Evolutionary conservation across 2,329 filamentous ascomycete species (phyloP).

Genomic region (Colletotrichum eleusines): DNA sequence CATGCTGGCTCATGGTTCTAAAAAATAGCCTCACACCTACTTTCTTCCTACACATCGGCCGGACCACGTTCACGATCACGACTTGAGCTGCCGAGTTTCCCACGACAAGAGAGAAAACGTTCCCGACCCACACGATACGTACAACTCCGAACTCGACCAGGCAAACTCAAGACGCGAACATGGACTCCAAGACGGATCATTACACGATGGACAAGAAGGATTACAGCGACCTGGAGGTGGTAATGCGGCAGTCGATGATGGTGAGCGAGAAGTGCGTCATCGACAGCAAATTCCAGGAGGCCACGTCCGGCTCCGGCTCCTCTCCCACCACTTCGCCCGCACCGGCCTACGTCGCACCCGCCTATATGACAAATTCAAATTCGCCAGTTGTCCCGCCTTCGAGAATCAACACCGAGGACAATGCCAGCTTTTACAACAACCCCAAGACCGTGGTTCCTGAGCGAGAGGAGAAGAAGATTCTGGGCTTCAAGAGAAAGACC

Average conservation of each 20-base stretch:
- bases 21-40: not conserved
- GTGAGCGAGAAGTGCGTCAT: not conserved
- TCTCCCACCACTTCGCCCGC: not conserved
- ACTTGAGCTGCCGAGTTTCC: not conserved
- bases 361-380: not conserved
- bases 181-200: not conserved
- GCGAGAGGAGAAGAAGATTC: not conserved
- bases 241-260: conserved; percentile 7
- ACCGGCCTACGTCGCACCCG: not conserved
- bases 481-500: not conserved
- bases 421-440: not conserved
- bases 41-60: not conserved
- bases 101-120: not conserved
- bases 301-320: not conserved
- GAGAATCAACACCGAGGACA: not conserved
- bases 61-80: not conserved
- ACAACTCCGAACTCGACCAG: not conserved
- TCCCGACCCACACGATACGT: not conserved
- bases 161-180: not conserved
- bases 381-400: not conserved
- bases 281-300: not conserved
- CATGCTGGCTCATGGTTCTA: conserved; percentile 23
- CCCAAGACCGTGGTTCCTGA: not conserved
- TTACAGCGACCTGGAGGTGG: conserved; percentile 19
- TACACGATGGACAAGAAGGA: conserved; percentile 1